These are phyloP conservation scores for Urostyla sp. DNA, from an alignment of 73 alveolate species.

Conservation along the genomic window DNA sequence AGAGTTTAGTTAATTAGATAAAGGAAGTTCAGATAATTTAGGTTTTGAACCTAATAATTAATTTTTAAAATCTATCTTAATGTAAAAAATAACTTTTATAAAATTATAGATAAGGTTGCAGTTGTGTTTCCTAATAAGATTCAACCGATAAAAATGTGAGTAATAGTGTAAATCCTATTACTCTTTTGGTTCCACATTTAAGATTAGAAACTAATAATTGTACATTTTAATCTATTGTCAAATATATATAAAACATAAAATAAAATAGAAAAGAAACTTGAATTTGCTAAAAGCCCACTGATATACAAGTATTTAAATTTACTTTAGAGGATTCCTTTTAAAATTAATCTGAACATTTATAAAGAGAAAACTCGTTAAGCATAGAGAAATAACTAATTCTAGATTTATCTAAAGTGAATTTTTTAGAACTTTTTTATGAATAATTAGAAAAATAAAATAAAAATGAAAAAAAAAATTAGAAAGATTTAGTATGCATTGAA, in stretches of 20 bases:
- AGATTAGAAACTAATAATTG: slow-evolving; percentile 32
- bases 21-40: background rate
- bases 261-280: background rate
- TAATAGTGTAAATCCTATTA: slow-evolving; percentile 36
- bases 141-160: slow-evolving; percentile 10
- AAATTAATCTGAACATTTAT: background rate
- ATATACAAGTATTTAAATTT: slow-evolving; percentile 14
- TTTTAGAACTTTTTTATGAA: slow-evolving; percentile 18
- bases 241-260: background rate
- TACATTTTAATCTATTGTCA: background rate
- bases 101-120: slow-evolving; percentile 43
- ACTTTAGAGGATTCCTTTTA: background rate
- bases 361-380: background rate
- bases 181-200: slow-evolving; percentile 27
- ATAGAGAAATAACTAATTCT: background rate
- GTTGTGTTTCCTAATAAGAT: slow-evolving; percentile 9
- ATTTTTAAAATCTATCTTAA: background rate
- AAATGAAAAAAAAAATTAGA: background rate
- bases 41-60: background rate
- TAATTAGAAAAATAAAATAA: background rate
- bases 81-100: background rate
- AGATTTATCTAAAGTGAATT: no score
- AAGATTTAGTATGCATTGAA: slow-evolving; percentile 1
- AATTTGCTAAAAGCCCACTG: background rate
- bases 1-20: slow-evolving; percentile 19